Percentiles rank a stretch among this genome's conserved stretches.
Conservation (phyloP, 2,329 filamentous ascomycete genomes). For the Helminthosporium solani region DNA sequence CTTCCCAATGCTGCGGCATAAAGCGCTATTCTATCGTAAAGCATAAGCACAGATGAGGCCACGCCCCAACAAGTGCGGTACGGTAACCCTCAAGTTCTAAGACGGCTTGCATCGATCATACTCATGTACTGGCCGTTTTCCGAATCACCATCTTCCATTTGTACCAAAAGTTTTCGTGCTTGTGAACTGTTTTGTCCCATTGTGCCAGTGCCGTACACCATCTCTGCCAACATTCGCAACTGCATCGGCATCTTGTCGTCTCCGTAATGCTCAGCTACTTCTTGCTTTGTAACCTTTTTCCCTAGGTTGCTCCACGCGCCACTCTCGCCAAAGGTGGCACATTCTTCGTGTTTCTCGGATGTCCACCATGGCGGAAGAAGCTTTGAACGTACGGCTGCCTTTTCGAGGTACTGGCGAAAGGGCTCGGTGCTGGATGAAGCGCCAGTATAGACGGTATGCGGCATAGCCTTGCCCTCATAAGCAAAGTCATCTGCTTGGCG, state of each 20-base stretch:
- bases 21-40: too few relatives aligned
- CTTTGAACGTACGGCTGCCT: slow-evolving; percentile 4
- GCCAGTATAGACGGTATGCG: slow-evolving; percentile 20
- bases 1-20: too few relatives aligned
- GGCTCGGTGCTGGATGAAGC: slow-evolving; percentile 13
- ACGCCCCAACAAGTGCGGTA: too few relatives aligned
- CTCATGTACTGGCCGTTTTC: too few relatives aligned
- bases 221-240: slow-evolving; percentile 26
- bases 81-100: too few relatives aligned
- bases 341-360: slow-evolving; percentile 17
- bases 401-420: slow-evolving; percentile 22
- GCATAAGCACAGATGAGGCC: too few relatives aligned
- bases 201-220: too few relatives aligned
- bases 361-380: slow-evolving; percentile 31
- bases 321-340: slow-evolving; percentile 17
- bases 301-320: slow-evolving; percentile 20
- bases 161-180: too few relatives aligned
- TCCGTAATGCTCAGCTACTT: slow-evolving; percentile 25
- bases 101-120: too few relatives aligned
- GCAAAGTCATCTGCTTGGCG: slow-evolving; percentile 22
- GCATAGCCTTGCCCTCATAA: slow-evolving; percentile 11
- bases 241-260: slow-evolving; percentile 26
- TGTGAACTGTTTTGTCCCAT: too few relatives aligned
- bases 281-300: slow-evolving; percentile 14
- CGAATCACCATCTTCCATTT: too few relatives aligned